Conservation (phyloP, 768 basidiomycete genomes). For the Saitozyma podzolica region DNA sequence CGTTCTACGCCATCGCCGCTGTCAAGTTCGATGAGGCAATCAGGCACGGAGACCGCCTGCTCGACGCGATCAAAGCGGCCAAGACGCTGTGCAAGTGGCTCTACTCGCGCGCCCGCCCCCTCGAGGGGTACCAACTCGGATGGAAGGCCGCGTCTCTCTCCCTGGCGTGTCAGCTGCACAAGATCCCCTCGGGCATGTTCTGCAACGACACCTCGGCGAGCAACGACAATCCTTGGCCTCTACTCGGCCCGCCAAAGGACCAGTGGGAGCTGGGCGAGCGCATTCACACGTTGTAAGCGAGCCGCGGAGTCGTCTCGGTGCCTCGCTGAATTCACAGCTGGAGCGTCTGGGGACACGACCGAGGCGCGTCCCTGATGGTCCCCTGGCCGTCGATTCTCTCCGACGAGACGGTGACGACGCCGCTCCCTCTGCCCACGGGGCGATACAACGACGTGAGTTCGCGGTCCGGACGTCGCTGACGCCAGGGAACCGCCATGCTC, state of each 20-base stretch:
- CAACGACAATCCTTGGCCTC: slow-evolving; percentile 5
- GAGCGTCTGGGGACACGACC: slow-evolving; percentile 29
- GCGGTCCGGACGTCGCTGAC: neutral
- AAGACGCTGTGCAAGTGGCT: slow-evolving; percentile 36
- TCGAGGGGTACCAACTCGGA: slow-evolving; percentile 24
- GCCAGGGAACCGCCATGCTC: slow-evolving; percentile 6
- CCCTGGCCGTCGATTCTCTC: slow-evolving; percentile 17
- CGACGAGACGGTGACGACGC: slow-evolving; percentile 26
- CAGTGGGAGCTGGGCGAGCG: slow-evolving; percentile 30
- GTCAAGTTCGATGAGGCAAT: slow-evolving; percentile 25
- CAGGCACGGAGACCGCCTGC: slow-evolving; percentile 20
- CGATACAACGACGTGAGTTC: slow-evolving; percentile 22
- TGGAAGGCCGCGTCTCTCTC: slow-evolving; percentile 16
- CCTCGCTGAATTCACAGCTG: slow-evolving; percentile 13
- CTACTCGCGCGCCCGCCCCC: slow-evolving; percentile 9
- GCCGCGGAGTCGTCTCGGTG: too few species aligned
- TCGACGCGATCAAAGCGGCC: slow-evolving; percentile 29
- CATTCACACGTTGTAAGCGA: slow-evolving; percentile 35
- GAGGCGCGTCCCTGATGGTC: slow-evolving; percentile 16
- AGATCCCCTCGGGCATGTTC: slow-evolving; percentile 19
- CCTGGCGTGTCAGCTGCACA: slow-evolving; percentile 29
- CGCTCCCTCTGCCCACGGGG: slow-evolving; percentile 17
- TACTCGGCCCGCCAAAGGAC: slow-evolving; percentile 22
- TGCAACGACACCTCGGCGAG: neutral
- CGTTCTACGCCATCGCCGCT: slow-evolving; percentile 22